Conservation (phyloP, 345 rosid genomes). For the Ricinus communis region DNA sequence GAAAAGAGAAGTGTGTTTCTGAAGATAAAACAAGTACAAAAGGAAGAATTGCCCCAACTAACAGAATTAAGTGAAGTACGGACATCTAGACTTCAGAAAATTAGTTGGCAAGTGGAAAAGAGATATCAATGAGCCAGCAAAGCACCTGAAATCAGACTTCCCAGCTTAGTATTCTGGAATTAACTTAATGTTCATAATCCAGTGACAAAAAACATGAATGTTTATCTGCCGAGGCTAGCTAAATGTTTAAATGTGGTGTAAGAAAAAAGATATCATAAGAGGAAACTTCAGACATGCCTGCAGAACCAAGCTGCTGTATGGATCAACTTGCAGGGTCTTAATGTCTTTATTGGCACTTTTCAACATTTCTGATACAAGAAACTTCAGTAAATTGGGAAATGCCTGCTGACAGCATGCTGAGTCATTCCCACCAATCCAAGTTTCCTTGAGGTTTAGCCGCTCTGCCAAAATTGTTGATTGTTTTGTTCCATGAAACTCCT, state of each 20-base stretch:
- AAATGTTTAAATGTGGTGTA: background rate
- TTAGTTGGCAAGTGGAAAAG: background rate
- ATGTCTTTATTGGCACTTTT: slow-evolving; percentile 49
- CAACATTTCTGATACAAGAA: slow-evolving; percentile 63
- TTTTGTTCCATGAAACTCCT: slow-evolving; percentile 64
- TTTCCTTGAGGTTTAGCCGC: slow-evolving; percentile 64
- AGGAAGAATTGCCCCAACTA: background rate
- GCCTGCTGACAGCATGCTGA: slow-evolving; percentile 42
- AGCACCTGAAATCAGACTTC: background rate
- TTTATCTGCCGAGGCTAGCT: background rate
- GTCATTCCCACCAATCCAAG: slow-evolving; percentile 37
- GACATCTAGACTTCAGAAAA: background rate
- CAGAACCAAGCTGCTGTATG: slow-evolving; percentile 80
- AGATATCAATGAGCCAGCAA: background rate
- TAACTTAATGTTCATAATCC: background rate
- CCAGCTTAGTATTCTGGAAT: slow-evolving; percentile 1
- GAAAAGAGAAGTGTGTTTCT: background rate
- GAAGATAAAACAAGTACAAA: background rate
- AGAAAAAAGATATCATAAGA: background rate
- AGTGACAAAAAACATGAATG: background rate
- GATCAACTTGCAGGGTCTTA: slow-evolving; percentile 61
- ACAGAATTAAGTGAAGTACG: background rate
- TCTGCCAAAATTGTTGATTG: slow-evolving; percentile 58
- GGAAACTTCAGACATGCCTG: slow-evolving; percentile 50
- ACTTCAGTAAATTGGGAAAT: slow-evolving; percentile 61